These are phyloP conservation scores for Centaurea solstitialis DNA, from an alignment of 129 eudicot genomes.

Conservation along the genomic window DNA sequence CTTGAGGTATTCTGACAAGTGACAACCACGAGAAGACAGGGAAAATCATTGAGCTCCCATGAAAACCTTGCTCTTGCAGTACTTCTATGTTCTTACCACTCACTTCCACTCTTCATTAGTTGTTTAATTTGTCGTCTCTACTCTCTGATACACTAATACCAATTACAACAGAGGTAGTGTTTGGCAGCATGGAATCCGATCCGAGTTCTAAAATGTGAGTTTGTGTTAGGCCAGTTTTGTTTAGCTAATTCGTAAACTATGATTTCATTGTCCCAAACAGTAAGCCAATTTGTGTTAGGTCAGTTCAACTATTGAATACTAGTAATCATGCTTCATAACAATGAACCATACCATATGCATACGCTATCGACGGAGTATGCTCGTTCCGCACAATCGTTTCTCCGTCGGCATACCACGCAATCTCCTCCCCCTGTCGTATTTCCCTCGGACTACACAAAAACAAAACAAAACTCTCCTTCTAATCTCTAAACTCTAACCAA, in stretches of 20 bases:
- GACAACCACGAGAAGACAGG: not conserved
- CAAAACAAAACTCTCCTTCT: not conserved
- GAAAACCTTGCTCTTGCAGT: not conserved
- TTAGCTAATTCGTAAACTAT: slow-evolving; percentile 22
- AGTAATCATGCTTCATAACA: slow-evolving; percentile 1
- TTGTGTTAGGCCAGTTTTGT: not conserved
- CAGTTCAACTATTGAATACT: slow-evolving; percentile 3
- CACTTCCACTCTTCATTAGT: slow-evolving; percentile 9
- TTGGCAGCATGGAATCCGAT: slow-evolving; percentile 7
- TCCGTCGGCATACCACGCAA: slow-evolving; percentile 99
- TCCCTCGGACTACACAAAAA: slow-evolving; percentile 75
- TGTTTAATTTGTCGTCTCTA: not conserved
- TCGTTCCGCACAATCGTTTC: slow-evolving; percentile 90
- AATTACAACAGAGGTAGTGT: slow-evolving; percentile 4
- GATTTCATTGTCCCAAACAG: slow-evolving; percentile 11
- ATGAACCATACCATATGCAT: slow-evolving; percentile 82
- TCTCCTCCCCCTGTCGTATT: slow-evolving; percentile 96
- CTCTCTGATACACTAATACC: not conserved
- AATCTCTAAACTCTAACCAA: slow-evolving; percentile 14
- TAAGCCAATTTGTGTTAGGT: no score
- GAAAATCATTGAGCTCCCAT: not conserved
- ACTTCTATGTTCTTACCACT: not conserved
- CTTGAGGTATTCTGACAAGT: not conserved
- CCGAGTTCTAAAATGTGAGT: not conserved
- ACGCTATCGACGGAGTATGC: slow-evolving; percentile 75